phyloP scores from a whole-genome alignment of 176 grass and related monocot genomes.

The Oropetium thomaeum region DNA sequence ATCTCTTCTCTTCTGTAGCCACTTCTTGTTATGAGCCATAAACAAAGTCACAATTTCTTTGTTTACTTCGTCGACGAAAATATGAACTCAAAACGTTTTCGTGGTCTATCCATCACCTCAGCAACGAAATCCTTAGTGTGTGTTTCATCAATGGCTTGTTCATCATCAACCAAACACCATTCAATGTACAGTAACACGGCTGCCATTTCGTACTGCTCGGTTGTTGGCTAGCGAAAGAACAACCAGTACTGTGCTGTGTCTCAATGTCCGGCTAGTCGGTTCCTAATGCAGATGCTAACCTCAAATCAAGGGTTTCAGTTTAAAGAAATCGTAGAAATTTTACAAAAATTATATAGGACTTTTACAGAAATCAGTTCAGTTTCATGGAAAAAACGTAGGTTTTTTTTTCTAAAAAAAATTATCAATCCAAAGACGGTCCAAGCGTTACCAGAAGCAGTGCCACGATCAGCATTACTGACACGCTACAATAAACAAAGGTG shows the following conservation, averaged over 20 bases:
- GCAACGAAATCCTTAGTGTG: neutral
- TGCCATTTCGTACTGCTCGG: neutral
- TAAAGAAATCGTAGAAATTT: too few relatives aligned
- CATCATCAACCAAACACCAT: neutral
- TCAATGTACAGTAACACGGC: neutral
- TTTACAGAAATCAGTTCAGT: too few relatives aligned
- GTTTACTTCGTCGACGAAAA: neutral
- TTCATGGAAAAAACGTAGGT: too few relatives aligned
- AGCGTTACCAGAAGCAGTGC: too few relatives aligned
- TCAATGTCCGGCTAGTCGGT: too few relatives aligned
- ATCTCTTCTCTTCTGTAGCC: neutral
- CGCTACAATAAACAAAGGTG: neutral
- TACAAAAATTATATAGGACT: too few relatives aligned
- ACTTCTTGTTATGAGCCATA: neutral
- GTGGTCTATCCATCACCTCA: neutral
- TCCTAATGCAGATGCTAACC: too few relatives aligned
- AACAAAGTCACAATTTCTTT: neutral
- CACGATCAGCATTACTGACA: too few relatives aligned
- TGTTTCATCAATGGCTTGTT: neutral
- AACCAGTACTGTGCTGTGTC: too few relatives aligned
- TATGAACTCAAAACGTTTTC: neutral
- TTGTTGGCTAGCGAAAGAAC: neutral
- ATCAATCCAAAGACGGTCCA: too few relatives aligned
- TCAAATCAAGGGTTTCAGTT: too few relatives aligned
- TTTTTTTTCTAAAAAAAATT: too few relatives aligned